Conservation (phyloP, 2,329 filamentous ascomycete genomes). For the Colletotrichum gigasporum region DNA sequence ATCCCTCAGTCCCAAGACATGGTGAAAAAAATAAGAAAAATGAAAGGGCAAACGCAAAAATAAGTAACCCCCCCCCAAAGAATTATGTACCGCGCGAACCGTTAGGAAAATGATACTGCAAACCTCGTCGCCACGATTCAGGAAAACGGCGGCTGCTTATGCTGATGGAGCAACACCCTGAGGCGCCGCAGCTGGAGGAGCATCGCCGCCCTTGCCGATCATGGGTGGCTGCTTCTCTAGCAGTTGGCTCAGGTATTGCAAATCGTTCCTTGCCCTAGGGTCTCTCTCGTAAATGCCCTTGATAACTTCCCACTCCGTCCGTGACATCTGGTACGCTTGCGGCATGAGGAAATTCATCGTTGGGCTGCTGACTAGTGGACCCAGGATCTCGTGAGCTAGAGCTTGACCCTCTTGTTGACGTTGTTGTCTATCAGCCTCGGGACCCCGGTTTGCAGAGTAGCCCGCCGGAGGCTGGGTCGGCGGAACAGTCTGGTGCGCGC, state of each 20-base stretch:
- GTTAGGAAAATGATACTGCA: not conserved
- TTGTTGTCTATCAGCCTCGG: constrained; percentile 48
- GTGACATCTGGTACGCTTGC: constrained; percentile 73
- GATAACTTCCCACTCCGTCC: constrained; percentile 80
- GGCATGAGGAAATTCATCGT: constrained; percentile 76
- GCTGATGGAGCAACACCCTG: constrained; percentile 26
- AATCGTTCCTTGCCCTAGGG: constrained; percentile 70
- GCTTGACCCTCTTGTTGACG: constrained; percentile 62
- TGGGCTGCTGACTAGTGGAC: constrained; percentile 67
- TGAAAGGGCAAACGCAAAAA: too few relatives aligned
- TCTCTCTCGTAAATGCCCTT: constrained; percentile 73
- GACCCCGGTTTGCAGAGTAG: constrained; percentile 25
- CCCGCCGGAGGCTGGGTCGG: constrained; percentile 35
- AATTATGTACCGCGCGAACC: constrained; percentile 2
- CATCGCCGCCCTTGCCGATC: not conserved
- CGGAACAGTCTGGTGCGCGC: constrained; percentile 33
- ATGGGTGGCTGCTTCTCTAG: constrained; percentile 55
- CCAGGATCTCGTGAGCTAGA: constrained; percentile 71
- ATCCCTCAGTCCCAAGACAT: not conserved
- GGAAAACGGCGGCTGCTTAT: not conserved
- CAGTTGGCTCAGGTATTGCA: constrained; percentile 64
- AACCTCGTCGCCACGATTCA: not conserved
- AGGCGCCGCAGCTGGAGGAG: constrained; percentile 2
- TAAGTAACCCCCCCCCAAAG: not conserved
- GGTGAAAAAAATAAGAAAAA: not conserved